A percentile compares a stretch with the other conserved stretches of the same genome.
These are phyloP conservation scores for Neurospora tetraspora DNA, from an alignment of 495 filamentous ascomycete genomes.

Conservation along the genomic window DNA sequence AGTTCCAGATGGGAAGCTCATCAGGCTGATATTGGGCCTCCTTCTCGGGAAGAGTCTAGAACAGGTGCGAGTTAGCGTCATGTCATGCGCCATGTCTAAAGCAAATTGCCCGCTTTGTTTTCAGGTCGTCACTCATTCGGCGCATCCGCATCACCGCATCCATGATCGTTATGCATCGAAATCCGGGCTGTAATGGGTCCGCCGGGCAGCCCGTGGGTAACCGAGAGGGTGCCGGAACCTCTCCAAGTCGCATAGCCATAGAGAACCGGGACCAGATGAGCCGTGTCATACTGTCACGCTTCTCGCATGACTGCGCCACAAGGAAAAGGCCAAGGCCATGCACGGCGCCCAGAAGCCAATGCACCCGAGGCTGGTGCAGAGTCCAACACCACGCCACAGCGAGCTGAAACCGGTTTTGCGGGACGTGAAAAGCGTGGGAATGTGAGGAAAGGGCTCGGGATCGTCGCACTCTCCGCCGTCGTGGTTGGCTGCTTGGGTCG, in stretches of 20 bases:
- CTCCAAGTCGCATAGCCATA: not conserved
- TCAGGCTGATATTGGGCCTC: slow-evolving; percentile 44
- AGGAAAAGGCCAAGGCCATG: not conserved
- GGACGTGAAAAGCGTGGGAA: not conserved
- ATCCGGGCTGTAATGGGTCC: not conserved
- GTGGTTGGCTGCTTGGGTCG: not conserved
- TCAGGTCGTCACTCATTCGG: not conserved
- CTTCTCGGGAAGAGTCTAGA: slow-evolving; percentile 67
- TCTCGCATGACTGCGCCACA: not conserved
- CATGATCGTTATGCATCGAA: not conserved
- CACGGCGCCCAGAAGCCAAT: not conserved
- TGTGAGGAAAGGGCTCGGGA: not conserved
- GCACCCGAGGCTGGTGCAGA: not conserved
- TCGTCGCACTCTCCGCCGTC: not conserved
- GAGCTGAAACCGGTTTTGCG: not conserved
- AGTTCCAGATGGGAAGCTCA: slow-evolving; percentile 97
- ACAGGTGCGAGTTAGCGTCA: slow-evolving; percentile 10
- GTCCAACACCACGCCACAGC: not conserved
- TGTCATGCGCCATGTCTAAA: slow-evolving; percentile 1
- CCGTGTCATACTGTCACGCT: not conserved
- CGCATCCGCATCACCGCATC: not conserved
- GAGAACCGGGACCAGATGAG: not conserved
- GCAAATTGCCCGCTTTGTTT: slow-evolving; percentile 1
- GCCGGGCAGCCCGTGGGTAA: too few relatives aligned
- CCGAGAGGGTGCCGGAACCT: too few relatives aligned